Conservation (phyloP, 2,329 filamentous ascomycete genomes). For the Arthrobotrys sphaeroides region DNA sequence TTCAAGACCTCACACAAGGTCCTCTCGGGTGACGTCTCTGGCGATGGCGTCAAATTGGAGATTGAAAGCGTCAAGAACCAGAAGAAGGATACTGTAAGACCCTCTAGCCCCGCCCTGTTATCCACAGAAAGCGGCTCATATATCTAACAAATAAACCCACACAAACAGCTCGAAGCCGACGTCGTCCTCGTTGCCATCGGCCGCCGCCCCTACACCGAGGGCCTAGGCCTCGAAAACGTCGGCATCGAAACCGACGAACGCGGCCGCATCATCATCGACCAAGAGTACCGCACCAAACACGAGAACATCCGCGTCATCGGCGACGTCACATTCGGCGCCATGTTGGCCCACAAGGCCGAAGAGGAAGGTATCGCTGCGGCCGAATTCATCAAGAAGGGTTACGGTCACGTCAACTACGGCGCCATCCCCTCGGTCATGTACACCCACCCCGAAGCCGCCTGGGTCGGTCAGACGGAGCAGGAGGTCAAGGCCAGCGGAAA, state of each 20-base stretch:
- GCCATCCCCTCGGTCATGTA: slow-evolving; percentile 99
- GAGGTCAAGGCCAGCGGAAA: slow-evolving; percentile 89
- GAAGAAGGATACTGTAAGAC: slow-evolving; percentile 88
- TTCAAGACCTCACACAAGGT: slow-evolving; percentile 99
- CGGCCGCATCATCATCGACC: slow-evolving; percentile 95
- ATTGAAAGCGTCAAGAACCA: slow-evolving; percentile 95
- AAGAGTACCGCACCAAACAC: slow-evolving; percentile 97
- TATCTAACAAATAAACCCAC: slow-evolving; percentile 8
- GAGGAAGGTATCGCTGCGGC: slow-evolving; percentile 95
- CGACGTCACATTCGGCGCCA: slow-evolving; percentile 88
- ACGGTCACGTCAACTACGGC: slow-evolving; percentile 98
- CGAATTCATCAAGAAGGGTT: slow-evolving; percentile 97
- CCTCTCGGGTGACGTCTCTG: slow-evolving; percentile 79
- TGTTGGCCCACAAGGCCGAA: slow-evolving; percentile 70
- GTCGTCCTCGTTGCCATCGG: slow-evolving; percentile 97
- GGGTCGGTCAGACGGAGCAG: slow-evolving; percentile 97
- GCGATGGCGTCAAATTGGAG: slow-evolving; percentile 80
- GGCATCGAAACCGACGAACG: slow-evolving; percentile 91
- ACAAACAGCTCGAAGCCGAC: slow-evolving; percentile 82
- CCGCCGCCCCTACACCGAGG: slow-evolving; percentile 90
- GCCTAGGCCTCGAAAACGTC: slow-evolving; percentile 91
- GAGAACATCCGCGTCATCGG: slow-evolving; percentile 97
- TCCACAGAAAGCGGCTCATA: not conserved
- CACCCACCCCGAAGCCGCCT: slow-evolving; percentile 96
- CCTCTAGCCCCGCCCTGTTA: not conserved